phyloP scores from a whole-genome alignment of 129 eudicot species.

The Tanacetum coccineum region DNA sequence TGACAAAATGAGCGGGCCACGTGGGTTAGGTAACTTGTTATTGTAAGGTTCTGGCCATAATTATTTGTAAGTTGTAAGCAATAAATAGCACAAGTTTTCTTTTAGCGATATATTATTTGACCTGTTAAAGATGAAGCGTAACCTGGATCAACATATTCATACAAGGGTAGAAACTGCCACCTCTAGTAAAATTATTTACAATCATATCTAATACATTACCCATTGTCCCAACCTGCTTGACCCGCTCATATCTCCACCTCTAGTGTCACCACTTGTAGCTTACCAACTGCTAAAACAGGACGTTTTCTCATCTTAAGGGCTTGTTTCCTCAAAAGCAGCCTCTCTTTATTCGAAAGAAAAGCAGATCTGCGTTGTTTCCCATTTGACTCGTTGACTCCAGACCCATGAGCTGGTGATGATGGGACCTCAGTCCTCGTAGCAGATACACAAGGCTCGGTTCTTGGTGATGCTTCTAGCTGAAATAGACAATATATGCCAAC shows the following conservation, averaged over 20 bases:
- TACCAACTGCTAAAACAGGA: conserved; percentile 90
- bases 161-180: no score
- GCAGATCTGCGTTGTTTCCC: conserved; percentile 36
- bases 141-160: no score
- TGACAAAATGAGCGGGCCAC: background rate
- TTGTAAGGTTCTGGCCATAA: no score
- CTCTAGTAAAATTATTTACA: no score
- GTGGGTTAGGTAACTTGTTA: background rate
- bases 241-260: conserved; percentile 4
- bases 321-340: conserved; percentile 81
- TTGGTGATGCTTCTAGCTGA: conserved; percentile 31
- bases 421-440: conserved; percentile 22
- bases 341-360: conserved; percentile 77
- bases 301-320: conserved; percentile 66
- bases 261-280: conserved; percentile 15
- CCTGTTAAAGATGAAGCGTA: no score
- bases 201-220: background rate
- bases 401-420: conserved; percentile 15
- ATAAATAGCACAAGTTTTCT: no score
- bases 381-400: conserved; percentile 22
- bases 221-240: background rate
- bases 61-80: no score
- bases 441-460: conserved; percentile 14
- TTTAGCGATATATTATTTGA: no score
- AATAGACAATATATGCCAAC: conserved; percentile 14